A percentile compares a stretch with the other conserved stretches of the same genome.
These are phyloP conservation scores for Dothidotthia symphoricarpi DNA, from an alignment of 2,329 filamentous ascomycete genomes.

Conservation along the genomic window DNA sequence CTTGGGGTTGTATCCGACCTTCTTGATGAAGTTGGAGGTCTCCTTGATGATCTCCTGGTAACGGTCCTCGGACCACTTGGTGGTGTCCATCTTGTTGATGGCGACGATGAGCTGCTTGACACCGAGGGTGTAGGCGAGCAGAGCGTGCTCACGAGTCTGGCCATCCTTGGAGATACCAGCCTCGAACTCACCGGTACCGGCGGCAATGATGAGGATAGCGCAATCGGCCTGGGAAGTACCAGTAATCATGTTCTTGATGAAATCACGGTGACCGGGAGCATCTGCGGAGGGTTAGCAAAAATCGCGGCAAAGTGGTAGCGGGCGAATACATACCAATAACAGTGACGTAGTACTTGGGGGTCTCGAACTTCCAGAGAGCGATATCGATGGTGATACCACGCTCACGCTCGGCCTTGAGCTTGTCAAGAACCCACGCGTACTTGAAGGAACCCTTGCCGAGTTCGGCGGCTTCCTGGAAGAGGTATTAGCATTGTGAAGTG, in stretches of 20 bases:
- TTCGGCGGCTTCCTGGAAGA: conserved; percentile 86
- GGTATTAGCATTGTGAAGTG: conserved; percentile 37
- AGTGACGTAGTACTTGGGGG: conserved; percentile 94
- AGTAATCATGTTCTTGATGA: conserved; percentile 99
- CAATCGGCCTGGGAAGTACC: conserved; percentile 99
- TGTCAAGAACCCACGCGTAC: conserved; percentile 99
- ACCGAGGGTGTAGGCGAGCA: conserved; percentile 99
- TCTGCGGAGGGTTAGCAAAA: conserved; percentile 42
- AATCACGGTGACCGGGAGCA: conserved; percentile 99
- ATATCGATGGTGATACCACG: conserved; percentile 99
- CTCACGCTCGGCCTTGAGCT: conserved; percentile 99
- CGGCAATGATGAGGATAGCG: conserved; percentile 99
- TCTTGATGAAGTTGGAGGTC: conserved; percentile 99
- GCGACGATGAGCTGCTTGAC: conserved; percentile 99
- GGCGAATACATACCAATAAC: conserved; percentile 70
- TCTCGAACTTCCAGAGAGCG: conserved; percentile 99
- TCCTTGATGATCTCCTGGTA: conserved; percentile 99
- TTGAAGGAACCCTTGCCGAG: conserved; percentile 99
- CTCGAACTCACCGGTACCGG: conserved; percentile 99
- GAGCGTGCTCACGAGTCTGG: conserved; percentile 99
- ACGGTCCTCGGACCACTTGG: conserved; percentile 95
- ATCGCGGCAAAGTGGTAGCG: neutral
- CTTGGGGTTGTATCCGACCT: conserved; percentile 99
- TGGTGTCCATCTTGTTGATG: conserved; percentile 99
- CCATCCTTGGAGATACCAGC: conserved; percentile 99